These are phyloP conservation scores for Oxyria digyna DNA, from an alignment of 148 eudicot genomes.

Conservation along the genomic window DNA sequence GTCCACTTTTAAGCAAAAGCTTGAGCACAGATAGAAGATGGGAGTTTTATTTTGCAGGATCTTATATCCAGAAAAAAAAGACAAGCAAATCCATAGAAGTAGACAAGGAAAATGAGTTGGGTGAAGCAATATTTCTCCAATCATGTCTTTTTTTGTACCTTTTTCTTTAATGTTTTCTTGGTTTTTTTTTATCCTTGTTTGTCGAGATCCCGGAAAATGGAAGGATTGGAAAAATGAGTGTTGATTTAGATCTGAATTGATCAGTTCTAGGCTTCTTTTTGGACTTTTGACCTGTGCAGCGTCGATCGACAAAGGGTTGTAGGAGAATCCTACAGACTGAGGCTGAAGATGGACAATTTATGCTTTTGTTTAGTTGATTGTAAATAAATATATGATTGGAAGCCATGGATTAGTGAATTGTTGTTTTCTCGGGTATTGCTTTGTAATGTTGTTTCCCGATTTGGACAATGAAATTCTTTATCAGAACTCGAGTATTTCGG, in stretches of 20 bases:
- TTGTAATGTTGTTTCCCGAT: conserved; percentile 1
- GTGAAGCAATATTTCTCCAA: background rate
- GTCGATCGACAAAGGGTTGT: background rate
- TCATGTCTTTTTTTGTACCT: background rate
- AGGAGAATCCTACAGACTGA: background rate
- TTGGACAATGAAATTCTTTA: background rate
- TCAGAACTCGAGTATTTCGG: too few species aligned
- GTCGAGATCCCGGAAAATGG: background rate
- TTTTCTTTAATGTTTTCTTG: background rate
- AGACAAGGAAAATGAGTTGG: background rate
- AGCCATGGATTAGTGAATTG: background rate
- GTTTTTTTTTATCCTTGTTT: background rate
- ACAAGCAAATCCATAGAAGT: background rate
- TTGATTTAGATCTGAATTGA: background rate
- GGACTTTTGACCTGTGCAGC: background rate
- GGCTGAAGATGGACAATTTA: background rate
- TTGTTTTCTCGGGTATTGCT: background rate
- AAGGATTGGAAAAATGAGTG: background rate
- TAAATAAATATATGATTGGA: conserved; percentile 1
- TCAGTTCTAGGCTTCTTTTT: conserved; percentile 2
- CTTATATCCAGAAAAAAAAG: background rate
- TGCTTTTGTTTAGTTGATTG: background rate
- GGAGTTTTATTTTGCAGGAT: too few species aligned
- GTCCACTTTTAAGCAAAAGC: conserved; percentile 27
- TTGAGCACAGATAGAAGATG: too few species aligned